Evolutionary conservation across 495 filamentous ascomycete genomes (phyloP), one percentile per base, ranked within the genome.

Genomic region (Staphylotrichum longicolle): DNA sequence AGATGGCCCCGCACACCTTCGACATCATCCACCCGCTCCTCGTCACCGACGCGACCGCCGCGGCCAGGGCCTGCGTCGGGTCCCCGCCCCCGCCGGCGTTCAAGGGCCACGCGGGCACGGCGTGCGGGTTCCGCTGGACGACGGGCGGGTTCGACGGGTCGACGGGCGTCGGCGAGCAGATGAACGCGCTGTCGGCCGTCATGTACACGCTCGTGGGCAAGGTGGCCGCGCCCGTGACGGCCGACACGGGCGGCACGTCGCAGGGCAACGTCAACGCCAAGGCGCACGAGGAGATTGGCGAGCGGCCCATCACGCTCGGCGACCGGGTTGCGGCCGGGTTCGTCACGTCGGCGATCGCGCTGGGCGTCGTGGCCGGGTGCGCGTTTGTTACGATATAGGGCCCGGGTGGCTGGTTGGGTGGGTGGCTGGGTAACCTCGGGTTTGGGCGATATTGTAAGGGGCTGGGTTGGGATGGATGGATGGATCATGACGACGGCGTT

Each of bases 171-270:
- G 87, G 88, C n/a, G 74, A 88, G 72, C 87, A 91, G 74, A 86
- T 91, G 84, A 82, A 82, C 59, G 86, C 86, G 5, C 72, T 94
- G 40, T 83, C 83, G 34, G 85, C 85, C 2, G 79, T 95, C 44
- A 83, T 87, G 73, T 82, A 86, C 7, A 85, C 83, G 37, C 70
- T 90, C 5, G 78, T 83, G 64, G 73, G 74, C 63, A 66, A 70
- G 11, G 68, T 68, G 7, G 62, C 75, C 11, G 71, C 73, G 0
- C 86, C 87, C 2, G 71, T 82, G 15, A 90, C 86, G 1, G 70
- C 77, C 2, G 67, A 75, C 0, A 83, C 73, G 3, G 88, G 88
- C 7, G 88, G 88, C n/a, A 89, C 83, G 0, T 88, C 86, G 7
- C 78, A 80, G 62, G 83, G 86, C 32, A 75, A 91, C 63, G 78